A percentile compares a stretch with the other conserved stretches of the same genome.
These are phyloP conservation scores for Magnaporthales sp. DNA, from an alignment of 2,329 filamentous ascomycete genomes.

Conservation along the genomic window DNA sequence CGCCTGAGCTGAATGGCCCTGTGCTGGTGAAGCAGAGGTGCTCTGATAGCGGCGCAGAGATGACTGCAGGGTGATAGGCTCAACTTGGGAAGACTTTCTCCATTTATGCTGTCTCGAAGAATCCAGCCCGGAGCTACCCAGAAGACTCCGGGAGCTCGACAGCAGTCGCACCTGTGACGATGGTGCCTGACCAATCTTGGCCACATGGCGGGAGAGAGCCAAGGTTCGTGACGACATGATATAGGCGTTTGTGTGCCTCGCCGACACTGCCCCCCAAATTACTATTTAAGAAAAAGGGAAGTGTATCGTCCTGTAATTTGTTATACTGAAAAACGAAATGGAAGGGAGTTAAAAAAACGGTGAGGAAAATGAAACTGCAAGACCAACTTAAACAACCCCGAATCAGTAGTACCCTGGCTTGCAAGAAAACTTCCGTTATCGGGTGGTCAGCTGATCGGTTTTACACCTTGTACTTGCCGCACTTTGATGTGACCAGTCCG, in stretches of 20 bases:
- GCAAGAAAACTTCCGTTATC: background rate
- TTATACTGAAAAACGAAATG: background rate
- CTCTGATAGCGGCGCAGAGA: background rate
- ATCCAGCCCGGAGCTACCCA: background rate
- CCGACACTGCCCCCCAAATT: background rate
- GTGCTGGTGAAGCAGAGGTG: too few relatives aligned
- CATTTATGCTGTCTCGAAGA: background rate
- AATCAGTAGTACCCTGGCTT: background rate
- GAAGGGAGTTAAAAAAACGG: background rate
- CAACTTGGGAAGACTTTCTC: background rate
- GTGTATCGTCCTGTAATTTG: background rate
- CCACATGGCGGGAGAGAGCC: background rate
- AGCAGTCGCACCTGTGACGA: background rate
- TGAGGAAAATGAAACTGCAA: background rate
- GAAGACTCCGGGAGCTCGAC: background rate
- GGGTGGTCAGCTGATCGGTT: background rate
- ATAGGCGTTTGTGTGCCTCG: background rate
- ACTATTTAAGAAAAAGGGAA: background rate
- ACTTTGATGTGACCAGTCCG: background rate
- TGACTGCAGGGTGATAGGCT: background rate
- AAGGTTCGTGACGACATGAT: background rate
- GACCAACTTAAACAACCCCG: background rate
- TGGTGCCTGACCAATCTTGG: background rate
- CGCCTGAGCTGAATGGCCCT: background rate
- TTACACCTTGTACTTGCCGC: background rate